These are phyloP conservation scores for Trichoderma afroharzianum DNA, from an alignment of 2,329 filamentous ascomycete genomes.

Conservation along the genomic window DNA sequence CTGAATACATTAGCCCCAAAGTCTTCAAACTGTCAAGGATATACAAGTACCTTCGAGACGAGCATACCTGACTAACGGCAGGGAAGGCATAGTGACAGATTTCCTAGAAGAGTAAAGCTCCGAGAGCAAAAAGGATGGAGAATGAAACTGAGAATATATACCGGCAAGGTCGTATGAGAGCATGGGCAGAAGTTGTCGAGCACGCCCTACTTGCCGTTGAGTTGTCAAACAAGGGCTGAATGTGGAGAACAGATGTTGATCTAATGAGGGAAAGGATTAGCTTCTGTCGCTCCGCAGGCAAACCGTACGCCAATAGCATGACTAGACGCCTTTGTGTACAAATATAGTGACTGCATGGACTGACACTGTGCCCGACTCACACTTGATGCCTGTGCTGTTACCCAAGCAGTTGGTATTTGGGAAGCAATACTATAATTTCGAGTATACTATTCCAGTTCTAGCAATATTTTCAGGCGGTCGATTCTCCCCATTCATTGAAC, in stretches of 20 bases:
- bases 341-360: too few species aligned
- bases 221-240: neutral
- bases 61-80: neutral
- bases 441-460: too few species aligned
- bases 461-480: too few species aligned
- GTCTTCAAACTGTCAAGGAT: neutral
- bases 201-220: neutral
- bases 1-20: neutral
- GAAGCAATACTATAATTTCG: too few species aligned
- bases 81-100: neutral
- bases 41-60: neutral
- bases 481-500: too few species aligned
- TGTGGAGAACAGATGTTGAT: neutral
- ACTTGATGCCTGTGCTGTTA: too few species aligned
- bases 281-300: too few species aligned
- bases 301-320: too few species aligned
- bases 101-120: neutral
- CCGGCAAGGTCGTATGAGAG: neutral
- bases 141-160: neutral
- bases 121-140: neutral
- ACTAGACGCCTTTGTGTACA: too few species aligned
- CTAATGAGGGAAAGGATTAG: too few species aligned
- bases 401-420: too few species aligned
- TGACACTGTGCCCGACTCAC: too few species aligned
- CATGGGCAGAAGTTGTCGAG: neutral